phyloP scores from a whole-genome alignment of 305 asterid species.

The Rubia occidens region DNA sequence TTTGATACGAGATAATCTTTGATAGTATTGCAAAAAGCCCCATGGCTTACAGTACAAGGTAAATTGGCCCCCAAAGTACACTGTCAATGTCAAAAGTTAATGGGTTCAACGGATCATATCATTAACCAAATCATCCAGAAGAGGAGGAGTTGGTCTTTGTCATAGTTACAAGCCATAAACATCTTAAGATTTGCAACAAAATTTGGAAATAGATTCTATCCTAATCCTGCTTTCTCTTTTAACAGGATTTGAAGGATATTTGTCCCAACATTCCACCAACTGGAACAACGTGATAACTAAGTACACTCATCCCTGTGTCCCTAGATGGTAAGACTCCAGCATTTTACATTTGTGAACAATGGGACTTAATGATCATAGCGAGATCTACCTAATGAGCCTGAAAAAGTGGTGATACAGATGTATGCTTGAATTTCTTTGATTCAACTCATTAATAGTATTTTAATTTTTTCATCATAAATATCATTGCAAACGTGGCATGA shows the following conservation, averaged over 20 bases:
- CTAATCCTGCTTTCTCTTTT: background rate
- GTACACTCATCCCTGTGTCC: background rate
- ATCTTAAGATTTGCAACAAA: background rate
- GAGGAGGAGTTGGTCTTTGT: background rate
- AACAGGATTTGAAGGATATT: background rate
- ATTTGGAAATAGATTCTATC: background rate
- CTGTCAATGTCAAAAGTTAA: background rate
- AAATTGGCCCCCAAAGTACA: slow-evolving; percentile 2
- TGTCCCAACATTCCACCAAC: background rate
- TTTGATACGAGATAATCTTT: background rate
- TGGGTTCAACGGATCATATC: background rate
- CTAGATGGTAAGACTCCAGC: background rate
- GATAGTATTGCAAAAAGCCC: background rate
- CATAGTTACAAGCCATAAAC: background rate
- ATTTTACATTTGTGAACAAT: slow-evolving; percentile 9
- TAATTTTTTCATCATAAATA: background rate
- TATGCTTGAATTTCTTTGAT: background rate
- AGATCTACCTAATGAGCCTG: background rate
- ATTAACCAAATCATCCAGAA: background rate
- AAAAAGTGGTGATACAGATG: background rate
- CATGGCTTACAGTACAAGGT: background rate
- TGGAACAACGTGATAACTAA: background rate
- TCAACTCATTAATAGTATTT: background rate
- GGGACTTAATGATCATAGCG: background rate
- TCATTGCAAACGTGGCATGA: background rate